Conservation (phyloP, 495 filamentous ascomycete species). For the Pyronema domesticum region DNA sequence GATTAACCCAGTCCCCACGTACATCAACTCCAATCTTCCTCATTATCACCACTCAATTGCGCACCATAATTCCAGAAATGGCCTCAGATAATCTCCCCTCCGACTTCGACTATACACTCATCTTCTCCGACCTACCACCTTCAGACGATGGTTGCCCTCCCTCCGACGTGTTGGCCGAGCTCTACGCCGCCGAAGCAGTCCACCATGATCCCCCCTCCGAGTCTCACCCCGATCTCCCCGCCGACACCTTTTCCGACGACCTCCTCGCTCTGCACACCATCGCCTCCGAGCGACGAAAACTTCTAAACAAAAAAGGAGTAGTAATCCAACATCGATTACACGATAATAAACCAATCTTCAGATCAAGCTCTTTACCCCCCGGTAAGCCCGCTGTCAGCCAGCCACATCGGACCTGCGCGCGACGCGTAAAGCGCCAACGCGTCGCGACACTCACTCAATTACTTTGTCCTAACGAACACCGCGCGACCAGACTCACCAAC, state of each 20-base stretch:
- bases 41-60: too few relatives aligned
- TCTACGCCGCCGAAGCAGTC: too few relatives aligned
- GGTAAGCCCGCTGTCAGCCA: slow-evolving; percentile 7
- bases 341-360: slow-evolving; percentile 41
- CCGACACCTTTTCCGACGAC: slow-evolving; percentile 34
- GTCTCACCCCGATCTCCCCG: background rate
- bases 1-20: too few relatives aligned
- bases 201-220: background rate
- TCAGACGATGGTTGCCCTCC: background rate
- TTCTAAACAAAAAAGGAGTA: slow-evolving; percentile 33
- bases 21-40: too few relatives aligned
- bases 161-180: too few relatives aligned
- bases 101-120: slow-evolving; percentile 15
- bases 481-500: background rate
- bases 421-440: slow-evolving; percentile 19
- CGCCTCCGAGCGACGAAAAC: slow-evolving; percentile 32
- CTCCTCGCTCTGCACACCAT: slow-evolving; percentile 39
- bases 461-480: background rate
- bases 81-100: slow-evolving; percentile 11
- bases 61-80: too few relatives aligned
- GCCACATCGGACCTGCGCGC: background rate
- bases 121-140: slow-evolving; percentile 16
- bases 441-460: background rate
- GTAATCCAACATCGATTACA: slow-evolving; percentile 49
- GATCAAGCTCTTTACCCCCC: slow-evolving; percentile 39